Base-by-base conservation (phyloP, 257 asterid genomes). In the Apocynum venetum region DNA sequence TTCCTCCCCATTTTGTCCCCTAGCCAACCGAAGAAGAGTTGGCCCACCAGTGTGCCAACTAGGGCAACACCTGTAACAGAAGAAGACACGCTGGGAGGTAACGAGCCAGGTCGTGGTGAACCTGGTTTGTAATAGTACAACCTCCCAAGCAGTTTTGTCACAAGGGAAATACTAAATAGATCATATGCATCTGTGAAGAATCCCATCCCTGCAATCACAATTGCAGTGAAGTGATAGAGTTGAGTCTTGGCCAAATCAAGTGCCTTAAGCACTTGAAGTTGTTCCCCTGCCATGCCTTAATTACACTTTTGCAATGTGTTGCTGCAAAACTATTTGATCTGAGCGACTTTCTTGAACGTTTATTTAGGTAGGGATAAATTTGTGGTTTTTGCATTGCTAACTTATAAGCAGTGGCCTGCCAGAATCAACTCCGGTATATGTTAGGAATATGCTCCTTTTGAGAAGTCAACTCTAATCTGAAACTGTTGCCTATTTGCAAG, bases 21-120 rank as follows among this genome's bases (percentile, higher is more conserved):
- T 0, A 83, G 77, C 86, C 84, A 83, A 44, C 84, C 84, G 12
- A 83, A 83, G 71, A 83, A 83, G 41, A 83, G 84, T 47, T 83
- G 86, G 31, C 86, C 85, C 6, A 75, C 80, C 8, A 80, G 79
- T 3, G 86, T 83, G 53, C 84, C 86, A 56, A 83, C 77, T 0
- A 83, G 65, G 2, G 86, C 86, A 6, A 83, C 86, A 12, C 86
- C 86, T 4, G 77, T 83, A 6, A 83, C 82, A 0, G 84, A 78
- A 1, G 86, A 83, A 2, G 80, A 73, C 15, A 83, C 84, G 6
- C 74, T 77, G 6, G 86, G 86, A 36, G 84, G 86, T 48, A 83
- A 71, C 65, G 71, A 71, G 4, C 86, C 84, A 19, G 86, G 82
- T 46, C 74, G 80, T 3, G 71, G 38, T 2, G 86, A 77, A 14